phyloP scores from a whole-genome alignment of 257 asterid genomes.

The Sherardia arvensis region DNA sequence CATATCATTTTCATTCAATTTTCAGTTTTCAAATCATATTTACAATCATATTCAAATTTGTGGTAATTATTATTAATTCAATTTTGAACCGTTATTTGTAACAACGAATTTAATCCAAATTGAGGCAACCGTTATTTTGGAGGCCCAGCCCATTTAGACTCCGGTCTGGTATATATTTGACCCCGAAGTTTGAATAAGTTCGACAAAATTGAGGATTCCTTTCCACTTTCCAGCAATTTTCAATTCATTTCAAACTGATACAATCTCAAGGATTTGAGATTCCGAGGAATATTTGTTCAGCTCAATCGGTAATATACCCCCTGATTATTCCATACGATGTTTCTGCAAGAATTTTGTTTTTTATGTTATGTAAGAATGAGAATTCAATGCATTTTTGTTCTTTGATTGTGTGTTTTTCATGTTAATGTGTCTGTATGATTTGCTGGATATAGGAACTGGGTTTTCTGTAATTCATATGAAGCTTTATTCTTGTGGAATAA shows the following conservation, averaged over 20 bases:
- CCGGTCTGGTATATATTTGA: background rate
- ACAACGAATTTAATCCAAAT: no score
- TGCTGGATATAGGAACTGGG: background rate
- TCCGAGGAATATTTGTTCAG: background rate
- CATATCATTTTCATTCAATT: no score
- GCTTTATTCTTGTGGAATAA: no score
- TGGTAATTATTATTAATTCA: no score
- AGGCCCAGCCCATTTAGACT: background rate
- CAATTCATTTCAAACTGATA: conserved; percentile 7
- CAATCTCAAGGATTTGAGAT: background rate
- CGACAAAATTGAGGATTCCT: background rate
- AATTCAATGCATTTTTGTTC: background rate
- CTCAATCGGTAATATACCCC: background rate
- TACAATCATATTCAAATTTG: no score
- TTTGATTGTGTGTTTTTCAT: background rate
- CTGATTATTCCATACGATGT: background rate
- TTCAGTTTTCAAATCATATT: no score
- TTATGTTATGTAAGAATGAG: background rate
- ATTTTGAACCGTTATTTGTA: no score
- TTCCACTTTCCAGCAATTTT: background rate
- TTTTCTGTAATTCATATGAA: background rate
- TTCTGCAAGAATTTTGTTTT: background rate
- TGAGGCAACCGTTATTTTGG: no score
- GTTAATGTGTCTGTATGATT: background rate
- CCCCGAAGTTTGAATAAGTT: background rate